Evolutionary conservation across 2,329 filamentous ascomycete genomes (phyloP), one percentile per base, ranked within the genome.

Genomic region (Triangularia setosa): DNA sequence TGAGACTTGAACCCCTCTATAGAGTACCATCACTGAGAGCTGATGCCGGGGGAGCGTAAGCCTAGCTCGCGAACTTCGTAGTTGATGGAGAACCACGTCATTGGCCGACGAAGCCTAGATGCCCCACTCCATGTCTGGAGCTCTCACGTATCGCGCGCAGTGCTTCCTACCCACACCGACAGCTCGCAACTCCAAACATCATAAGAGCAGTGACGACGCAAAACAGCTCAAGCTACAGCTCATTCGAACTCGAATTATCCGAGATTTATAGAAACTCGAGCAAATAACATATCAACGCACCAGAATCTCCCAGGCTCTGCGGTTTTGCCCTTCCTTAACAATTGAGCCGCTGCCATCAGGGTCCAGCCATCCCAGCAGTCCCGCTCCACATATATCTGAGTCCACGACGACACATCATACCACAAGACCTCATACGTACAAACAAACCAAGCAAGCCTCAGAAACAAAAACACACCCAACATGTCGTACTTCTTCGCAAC

Each of bases 401-500:
- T 48, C n/a, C 40, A 48, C 40, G 40, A 48, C 40, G 11, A 48
- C 40, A 23, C n/a, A 48, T 48, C 21, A 44, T 58, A 16, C 33
- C 25, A 35, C 54, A 11, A 8, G 16, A 24, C 28, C 63, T 58
- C 30, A 61, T 16, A 7, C 44, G 14, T n/a, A 27, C 24, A 35
- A 48, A 48, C 7, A 48, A 18, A n/a, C 6, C n/a, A 48, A 33
- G 4, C n/a, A 48, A 11, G 1, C 11, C n/a, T 48, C n/a, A 21
- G 40, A 3, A 48, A 9, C 35, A 4, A 23, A 24, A n/a, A 27
- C 12, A 53, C 61, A 44, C 35, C 63, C 61, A 62, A 62, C 66
- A 73, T 98, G 95, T 96, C 95, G 72, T 96, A 96, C 81, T 96
- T 96, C 82, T 99, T 98, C 83, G 93, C 93, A 72, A 97, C 94